phyloP scores from a whole-genome alignment of 2,329 filamentous ascomycete species.

The Neocatenulostroma microsporum region DNA sequence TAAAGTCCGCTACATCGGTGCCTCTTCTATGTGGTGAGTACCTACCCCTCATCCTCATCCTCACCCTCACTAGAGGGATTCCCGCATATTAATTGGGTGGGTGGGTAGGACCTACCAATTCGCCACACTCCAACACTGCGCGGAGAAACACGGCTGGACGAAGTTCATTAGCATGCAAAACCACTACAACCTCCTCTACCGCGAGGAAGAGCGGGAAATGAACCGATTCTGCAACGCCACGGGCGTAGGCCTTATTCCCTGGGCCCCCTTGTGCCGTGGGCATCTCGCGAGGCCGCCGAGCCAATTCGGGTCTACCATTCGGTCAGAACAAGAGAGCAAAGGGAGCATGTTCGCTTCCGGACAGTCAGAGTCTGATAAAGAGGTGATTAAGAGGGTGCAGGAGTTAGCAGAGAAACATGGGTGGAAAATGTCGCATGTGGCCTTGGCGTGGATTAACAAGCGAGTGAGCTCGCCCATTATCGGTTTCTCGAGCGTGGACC shows the following conservation, averaged over 20 bases:
- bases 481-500: constrained; percentile 50
- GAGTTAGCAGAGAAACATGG: constrained; percentile 35
- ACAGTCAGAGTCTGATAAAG: constrained; percentile 27
- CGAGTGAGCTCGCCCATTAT: constrained; percentile 52
- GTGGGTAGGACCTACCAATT: constrained; percentile 40
- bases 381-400: constrained; percentile 35
- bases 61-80: too few relatives aligned
- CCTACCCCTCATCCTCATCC: too few relatives aligned
- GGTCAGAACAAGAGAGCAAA: constrained; percentile 21
- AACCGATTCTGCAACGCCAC: constrained; percentile 35
- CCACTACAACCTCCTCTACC: constrained; percentile 46
- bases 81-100: too few relatives aligned
- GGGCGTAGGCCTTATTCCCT: constrained; percentile 36
- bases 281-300: constrained; percentile 19
- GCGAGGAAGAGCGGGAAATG: constrained; percentile 43
- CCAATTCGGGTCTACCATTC: constrained; percentile 14
- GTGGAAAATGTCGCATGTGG: constrained; percentile 24
- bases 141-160: constrained; percentile 44
- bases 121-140: constrained; percentile 42
- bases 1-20: constrained; percentile 41
- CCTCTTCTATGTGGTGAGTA: constrained; percentile 40
- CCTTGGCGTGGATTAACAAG: constrained; percentile 33
- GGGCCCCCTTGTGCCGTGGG: constrained; percentile 24
- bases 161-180: constrained; percentile 50
- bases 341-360: constrained; percentile 11